Evolutionary conservation across 345 rosid species (phyloP).

Genomic region (Rubroshorea leprosula): DNA sequence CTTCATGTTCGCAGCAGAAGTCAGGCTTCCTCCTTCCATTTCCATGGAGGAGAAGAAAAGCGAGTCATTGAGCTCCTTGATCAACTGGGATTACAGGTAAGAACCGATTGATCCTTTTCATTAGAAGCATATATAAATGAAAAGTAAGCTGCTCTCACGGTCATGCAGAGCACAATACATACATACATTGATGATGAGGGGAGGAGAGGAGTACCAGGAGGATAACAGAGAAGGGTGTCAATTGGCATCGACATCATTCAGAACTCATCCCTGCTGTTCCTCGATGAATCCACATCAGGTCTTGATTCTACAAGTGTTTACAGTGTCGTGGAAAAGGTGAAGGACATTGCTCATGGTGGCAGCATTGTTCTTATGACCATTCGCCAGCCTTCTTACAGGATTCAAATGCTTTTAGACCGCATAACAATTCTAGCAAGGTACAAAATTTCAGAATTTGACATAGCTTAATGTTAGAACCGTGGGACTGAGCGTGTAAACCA

Average conservation of each 20-base stretch:
- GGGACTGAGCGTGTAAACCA: too few relatives aligned
- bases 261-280: slow-evolving; percentile 69
- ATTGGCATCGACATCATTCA: slow-evolving; percentile 85
- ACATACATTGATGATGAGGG: slow-evolving; percentile 76
- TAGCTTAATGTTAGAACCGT: too few relatives aligned
- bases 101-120: too few relatives aligned
- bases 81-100: slow-evolving; percentile 68
- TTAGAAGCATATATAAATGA: background rate
- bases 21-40: slow-evolving; percentile 68
- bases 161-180: slow-evolving; percentile 36
- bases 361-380: slow-evolving; percentile 45
- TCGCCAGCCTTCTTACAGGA: slow-evolving; percentile 20
- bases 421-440: slow-evolving; percentile 17
- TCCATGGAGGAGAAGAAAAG: slow-evolving; percentile 57
- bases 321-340: slow-evolving; percentile 81
- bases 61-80: slow-evolving; percentile 61
- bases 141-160: background rate
- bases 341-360: slow-evolving; percentile 66
- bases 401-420: slow-evolving; percentile 15
- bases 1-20: slow-evolving; percentile 78
- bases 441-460: too few relatives aligned
- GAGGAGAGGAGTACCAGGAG: slow-evolving; percentile 65
- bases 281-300: slow-evolving; percentile 90
- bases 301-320: slow-evolving; percentile 79
- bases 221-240: slow-evolving; percentile 67